Percentiles rank a stretch among this genome's conserved stretches.
Evolutionary conservation across 768 basidiomycete species (phyloP).

Genomic region (Boletus pseudo-olivaceus): DNA sequence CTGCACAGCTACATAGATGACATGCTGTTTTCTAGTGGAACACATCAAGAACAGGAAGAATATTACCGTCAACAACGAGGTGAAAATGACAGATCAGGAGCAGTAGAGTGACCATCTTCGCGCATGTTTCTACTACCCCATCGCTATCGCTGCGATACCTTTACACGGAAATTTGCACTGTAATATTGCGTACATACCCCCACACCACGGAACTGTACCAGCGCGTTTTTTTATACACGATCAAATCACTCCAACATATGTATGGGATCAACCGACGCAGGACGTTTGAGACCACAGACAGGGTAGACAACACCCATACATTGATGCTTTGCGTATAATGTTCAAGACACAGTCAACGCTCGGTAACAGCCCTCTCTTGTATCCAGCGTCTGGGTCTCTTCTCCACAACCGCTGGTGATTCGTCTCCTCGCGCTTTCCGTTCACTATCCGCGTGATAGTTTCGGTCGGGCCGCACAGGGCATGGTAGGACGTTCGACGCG

Average conservation of each 20-base stretch:
- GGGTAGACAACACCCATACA: neutral
- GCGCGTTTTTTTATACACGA: slow-evolving; percentile 21
- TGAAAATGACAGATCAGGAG: slow-evolving; percentile 12
- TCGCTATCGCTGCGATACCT: slow-evolving; percentile 17
- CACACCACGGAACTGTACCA: slow-evolving; percentile 22
- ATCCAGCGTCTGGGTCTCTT: slow-evolving; percentile 78
- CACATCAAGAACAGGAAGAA: slow-evolving; percentile 58
- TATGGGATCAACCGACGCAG: neutral
- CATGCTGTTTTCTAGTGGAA: slow-evolving; percentile 43
- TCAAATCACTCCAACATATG: neutral
- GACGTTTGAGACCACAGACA: neutral
- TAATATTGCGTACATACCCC: slow-evolving; percentile 25
- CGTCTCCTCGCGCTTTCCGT: slow-evolving; percentile 24
- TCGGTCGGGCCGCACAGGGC: slow-evolving; percentile 64
- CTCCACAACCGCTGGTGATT: slow-evolving; percentile 43
- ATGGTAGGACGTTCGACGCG: slow-evolving; percentile 74
- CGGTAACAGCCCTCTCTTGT: slow-evolving; percentile 51
- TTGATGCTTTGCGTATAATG: neutral
- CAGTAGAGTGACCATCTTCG: slow-evolving; percentile 13
- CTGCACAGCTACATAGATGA: slow-evolving; percentile 17
- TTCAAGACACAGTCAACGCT: slow-evolving; percentile 9
- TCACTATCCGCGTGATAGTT: slow-evolving; percentile 58
- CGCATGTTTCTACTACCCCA: slow-evolving; percentile 8
- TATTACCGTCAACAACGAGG: slow-evolving; percentile 45
- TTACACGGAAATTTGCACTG: slow-evolving; percentile 30